These are phyloP conservation scores for Phytopythium oedochilum DNA, from an alignment of 352 stramenopile genomes.

Conservation along the genomic window DNA sequence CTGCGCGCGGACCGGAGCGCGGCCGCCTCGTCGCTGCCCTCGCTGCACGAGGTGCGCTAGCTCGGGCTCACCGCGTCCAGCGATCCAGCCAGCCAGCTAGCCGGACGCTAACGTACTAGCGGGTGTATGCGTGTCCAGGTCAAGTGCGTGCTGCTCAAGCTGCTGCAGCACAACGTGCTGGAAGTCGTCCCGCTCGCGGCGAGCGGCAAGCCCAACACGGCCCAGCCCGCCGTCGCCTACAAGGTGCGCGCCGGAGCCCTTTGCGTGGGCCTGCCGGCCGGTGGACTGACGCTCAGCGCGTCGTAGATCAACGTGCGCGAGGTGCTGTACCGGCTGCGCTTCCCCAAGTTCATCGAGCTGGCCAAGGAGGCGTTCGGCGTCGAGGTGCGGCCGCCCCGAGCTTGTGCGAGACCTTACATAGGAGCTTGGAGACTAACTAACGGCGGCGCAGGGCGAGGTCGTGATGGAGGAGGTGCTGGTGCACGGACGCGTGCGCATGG, in stretches of 20 bases:
- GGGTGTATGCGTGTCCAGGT: conserved; percentile 10
- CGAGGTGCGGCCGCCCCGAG: no score
- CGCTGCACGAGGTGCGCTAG: conserved; percentile 37
- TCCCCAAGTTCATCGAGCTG: conserved; percentile 80
- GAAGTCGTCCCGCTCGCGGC: conserved; percentile 43
- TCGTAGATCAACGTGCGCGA: conserved; percentile 75
- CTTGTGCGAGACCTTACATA: no score
- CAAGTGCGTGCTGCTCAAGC: conserved; percentile 79
- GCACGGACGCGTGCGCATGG: conserved; percentile 75
- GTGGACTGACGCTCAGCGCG: background rate
- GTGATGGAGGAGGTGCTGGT: conserved; percentile 89
- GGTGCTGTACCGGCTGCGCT: conserved; percentile 76
- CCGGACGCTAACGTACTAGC: no score
- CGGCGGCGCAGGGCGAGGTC: conserved; percentile 63
- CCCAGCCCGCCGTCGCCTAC: conserved; percentile 28
- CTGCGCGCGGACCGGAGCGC: conserved; percentile 25
- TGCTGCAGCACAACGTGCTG: conserved; percentile 86
- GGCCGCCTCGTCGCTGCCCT: conserved; percentile 28
- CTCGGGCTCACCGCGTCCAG: no score
- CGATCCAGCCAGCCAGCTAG: no score
- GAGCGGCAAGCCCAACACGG: conserved; percentile 9
- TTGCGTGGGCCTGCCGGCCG: background rate
- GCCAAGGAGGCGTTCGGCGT: conserved; percentile 70
- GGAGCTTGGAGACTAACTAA: no score
- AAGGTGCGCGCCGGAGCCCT: conserved; percentile 28